Conservation (phyloP, 257 asterid genomes). For the Capsicum baccatum region DNA sequence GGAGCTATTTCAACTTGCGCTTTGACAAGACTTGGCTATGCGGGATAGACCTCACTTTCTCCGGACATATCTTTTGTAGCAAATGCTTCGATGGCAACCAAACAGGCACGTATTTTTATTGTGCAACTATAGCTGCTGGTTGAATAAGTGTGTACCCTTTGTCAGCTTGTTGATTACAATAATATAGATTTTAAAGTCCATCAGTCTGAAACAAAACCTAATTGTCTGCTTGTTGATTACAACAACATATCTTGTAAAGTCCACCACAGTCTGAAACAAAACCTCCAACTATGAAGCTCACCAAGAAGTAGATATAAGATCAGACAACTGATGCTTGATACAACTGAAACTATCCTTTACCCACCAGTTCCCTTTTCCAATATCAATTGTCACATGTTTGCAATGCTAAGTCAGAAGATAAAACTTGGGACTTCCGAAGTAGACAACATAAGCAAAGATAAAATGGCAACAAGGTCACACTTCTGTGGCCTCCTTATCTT, state of each 20-base stretch:
- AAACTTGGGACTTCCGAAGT: not conserved
- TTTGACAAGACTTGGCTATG: not conserved
- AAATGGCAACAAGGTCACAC: constrained; percentile 14
- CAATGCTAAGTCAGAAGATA: constrained; percentile 8
- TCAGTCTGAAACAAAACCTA: not conserved
- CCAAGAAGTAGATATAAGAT: not conserved
- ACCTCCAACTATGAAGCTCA: not conserved
- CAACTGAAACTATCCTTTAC: constrained; percentile 15
- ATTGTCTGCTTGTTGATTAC: not conserved
- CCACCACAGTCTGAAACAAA: constrained; percentile 1
- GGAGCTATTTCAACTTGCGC: not conserved
- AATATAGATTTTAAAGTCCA: not conserved
- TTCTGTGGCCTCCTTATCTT: not conserved
- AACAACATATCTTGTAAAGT: too few relatives aligned
- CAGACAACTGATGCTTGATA: constrained; percentile 8
- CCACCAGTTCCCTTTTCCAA: not conserved
- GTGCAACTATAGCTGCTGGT: not conserved
- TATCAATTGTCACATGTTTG: constrained; percentile 2
- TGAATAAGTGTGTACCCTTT: constrained; percentile 10
- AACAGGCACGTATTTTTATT: not conserved
- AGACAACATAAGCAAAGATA: constrained; percentile 10
- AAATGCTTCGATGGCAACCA: not conserved
- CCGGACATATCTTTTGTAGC: not conserved
- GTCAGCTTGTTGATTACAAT: constrained; percentile 17
- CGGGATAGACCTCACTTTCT: not conserved